phyloP scores from a whole-genome alignment of 345 rosid species.

The Gossypium herbaceum region DNA sequence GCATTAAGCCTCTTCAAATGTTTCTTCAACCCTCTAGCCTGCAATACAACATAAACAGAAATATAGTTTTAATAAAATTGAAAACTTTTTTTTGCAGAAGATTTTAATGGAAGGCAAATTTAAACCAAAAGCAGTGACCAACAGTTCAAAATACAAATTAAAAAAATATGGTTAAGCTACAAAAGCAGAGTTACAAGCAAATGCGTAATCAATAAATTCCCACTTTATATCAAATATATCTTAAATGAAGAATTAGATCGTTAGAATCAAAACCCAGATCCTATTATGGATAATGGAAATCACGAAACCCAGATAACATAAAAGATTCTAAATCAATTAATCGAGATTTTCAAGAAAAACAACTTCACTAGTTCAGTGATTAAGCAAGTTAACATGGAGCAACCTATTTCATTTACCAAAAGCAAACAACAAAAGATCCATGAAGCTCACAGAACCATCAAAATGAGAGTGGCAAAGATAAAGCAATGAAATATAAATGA shows the following conservation, averaged over 20 bases:
- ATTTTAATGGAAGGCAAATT: background rate
- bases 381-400: too few species aligned
- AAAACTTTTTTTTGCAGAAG: background rate
- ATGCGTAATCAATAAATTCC: too few species aligned
- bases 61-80: background rate
- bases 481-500: background rate
- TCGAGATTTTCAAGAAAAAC: too few species aligned
- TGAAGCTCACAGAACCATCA: too few species aligned
- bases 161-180: background rate
- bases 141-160: background rate
- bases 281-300: background rate
- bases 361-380: too few species aligned
- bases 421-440: background rate
- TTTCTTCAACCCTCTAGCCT: constrained; percentile 92
- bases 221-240: too few species aligned
- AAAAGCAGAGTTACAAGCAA: too few species aligned
- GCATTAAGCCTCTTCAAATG: constrained; percentile 93
- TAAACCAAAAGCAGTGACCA: background rate
- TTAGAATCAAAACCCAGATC: too few species aligned
- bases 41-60: constrained; percentile 4
- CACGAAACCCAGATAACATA: background rate
- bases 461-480: too few species aligned
- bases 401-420: background rate
- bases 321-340: too few species aligned
- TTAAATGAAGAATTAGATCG: too few species aligned